Base-by-base conservation (phyloP, 78 protist genomes). In the Dictyostelium capitatum region DNA sequence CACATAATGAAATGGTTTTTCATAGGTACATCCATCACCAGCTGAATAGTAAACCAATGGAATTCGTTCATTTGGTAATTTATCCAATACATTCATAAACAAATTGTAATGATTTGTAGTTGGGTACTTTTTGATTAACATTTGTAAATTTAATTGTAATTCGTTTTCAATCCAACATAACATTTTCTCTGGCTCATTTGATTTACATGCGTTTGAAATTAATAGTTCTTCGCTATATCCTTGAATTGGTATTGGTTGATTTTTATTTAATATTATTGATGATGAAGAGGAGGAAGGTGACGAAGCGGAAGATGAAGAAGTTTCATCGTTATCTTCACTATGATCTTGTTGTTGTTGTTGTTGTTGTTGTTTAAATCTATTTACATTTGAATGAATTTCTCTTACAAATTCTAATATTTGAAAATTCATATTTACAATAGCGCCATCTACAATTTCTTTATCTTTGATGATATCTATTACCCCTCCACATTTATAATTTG, bases 101-200 rank as follows among this genome's bases (percentile, higher is more conserved):
- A 67, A 30, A 67, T 67, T 67, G 11, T 67, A 67, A 32, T 67
- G 47, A 32, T 67, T 67, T 11, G 28, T 11, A 30, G 28, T 19
- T 15, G 75, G 75, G 12, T 67, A 32, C 48, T 32, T 67, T 32
- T 67, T 32, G 6, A 67, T 67, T 67, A 67, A 67, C 7, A 15
- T 15, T 17, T 67, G 23, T 6, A 67, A 67, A 67, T 67, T 32
- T 15, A 67, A 12, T 6, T 32, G 12, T 17, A 67, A 32, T 17
- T 67, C 75, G 0, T 28, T 9, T 32, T 67, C 75, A 32, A 67
- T 67, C 12, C 6, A 67, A 5, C 32, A 30, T 12, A 67, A 32
- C 75, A 67, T 67, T 67, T 67, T 67, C 48, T 67, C 75, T 32
- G 75, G 75, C 14, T 67, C 75, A 32, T 67, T 67, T 67, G 75